Base-by-base conservation (phyloP, 2,329 filamentous ascomycete genomes). In the Botrytis fabae region DNA sequence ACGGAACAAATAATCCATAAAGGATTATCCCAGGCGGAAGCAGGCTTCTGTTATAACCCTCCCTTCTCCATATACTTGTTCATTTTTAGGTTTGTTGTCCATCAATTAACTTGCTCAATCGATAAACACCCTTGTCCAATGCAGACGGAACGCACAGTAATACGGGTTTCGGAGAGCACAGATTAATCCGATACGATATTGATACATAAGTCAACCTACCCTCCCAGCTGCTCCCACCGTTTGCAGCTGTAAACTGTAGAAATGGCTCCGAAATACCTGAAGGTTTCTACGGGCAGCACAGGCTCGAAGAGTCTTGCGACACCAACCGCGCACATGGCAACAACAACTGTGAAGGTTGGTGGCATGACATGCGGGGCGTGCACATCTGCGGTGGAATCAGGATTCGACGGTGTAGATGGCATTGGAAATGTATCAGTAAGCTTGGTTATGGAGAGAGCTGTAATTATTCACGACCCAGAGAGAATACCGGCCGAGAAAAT, bases 291-390 rank as follows among this genome's bases (percentile, higher is more conserved):
- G 16, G 69, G 73, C 73, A 74, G 75, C 40, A 44, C 73, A 70
- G 66, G 75, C 22, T 73, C 73, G n/a, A 70, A 72, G 42, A 72
- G 74, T 28, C 59, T 76, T 42, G 73, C 61, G 10, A 75, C 77
- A n/a, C 76, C 77, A n/a, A 75, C 75, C 35, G 77, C 81, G 74
- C 90, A 91, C 81, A 92, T 97, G 90, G 93, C 93, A 57, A 97
- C 93, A 20, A 98, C 96, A 46, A 98, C 95, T 32, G 84, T 99
- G 74, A 93, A 92, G 80, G 92, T 99, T 59, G 94, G 92, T 77
- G 96, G 96, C 78, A 99, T 92, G 90, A 92, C 90, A 76, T 99
- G 96, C 84, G 95, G 95, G 80, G 92, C 95, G 78, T 99, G 96
- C 82, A 98, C 95, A 42, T 97, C 95, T 62, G 92, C 96, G n/a